Conservation (phyloP, 202 grass and related monocot genomes). For the Miscanthus sacchariflorus region DNA sequence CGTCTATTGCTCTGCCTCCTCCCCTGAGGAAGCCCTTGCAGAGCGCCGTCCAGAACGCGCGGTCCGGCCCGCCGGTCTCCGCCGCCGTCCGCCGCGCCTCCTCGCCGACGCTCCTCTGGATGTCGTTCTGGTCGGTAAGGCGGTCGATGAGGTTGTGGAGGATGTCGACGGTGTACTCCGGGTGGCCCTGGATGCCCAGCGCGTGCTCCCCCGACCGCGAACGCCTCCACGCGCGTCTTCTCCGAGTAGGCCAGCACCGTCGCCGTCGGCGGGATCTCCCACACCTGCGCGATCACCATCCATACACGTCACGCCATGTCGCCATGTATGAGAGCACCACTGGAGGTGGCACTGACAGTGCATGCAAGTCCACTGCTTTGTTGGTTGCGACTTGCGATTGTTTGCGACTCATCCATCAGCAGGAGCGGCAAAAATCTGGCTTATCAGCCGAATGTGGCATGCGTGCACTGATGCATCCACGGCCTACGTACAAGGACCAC, state of each 20-base stretch:
- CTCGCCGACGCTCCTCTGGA: slow-evolving; percentile 33
- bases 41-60: slow-evolving; percentile 51
- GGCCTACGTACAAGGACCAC: too few relatives aligned
- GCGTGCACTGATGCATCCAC: too few relatives aligned
- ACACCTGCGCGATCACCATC: slow-evolving; percentile 15
- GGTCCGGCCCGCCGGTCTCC: slow-evolving; percentile 46
- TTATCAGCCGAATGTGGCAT: too few relatives aligned
- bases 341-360: too few relatives aligned
- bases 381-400: too few relatives aligned
- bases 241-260: slow-evolving; percentile 64
- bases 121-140: slow-evolving; percentile 28
- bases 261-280: slow-evolving; percentile 52
- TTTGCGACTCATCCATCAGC: too few relatives aligned
- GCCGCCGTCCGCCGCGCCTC: slow-evolving; percentile 39
- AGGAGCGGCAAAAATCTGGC: too few relatives aligned
- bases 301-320: too few relatives aligned
- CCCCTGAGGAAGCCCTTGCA: slow-evolving; percentile 62
- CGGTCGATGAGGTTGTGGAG: slow-evolving; percentile 58
- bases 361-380: too few relatives aligned
- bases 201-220: slow-evolving; percentile 50
- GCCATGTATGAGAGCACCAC: too few relatives aligned
- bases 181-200: slow-evolving; percentile 72
- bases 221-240: slow-evolving; percentile 67
- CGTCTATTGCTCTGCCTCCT: too few relatives aligned
- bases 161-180: slow-evolving; percentile 65